These are phyloP conservation scores for Fusarium pseudonygamai DNA, from an alignment of 2,329 filamentous ascomycete genomes.

Conservation along the genomic window DNA sequence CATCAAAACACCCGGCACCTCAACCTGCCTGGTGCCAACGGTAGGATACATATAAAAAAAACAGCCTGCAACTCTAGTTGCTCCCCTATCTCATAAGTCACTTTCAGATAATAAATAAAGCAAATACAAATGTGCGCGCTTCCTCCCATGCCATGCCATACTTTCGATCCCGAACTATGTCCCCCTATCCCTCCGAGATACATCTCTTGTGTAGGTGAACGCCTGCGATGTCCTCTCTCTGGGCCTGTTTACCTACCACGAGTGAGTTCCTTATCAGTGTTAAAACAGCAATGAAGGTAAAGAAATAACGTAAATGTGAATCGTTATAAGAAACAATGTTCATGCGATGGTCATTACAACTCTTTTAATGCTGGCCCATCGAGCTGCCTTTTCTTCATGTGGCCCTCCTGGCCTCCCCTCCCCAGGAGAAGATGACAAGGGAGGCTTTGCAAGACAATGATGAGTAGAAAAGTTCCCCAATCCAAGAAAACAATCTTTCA, in stretches of 20 bases:
- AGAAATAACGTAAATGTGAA: conserved; percentile 44
- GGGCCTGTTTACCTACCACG: conserved; percentile 29
- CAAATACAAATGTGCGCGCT: conserved; percentile 33
- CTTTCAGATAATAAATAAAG: conserved; percentile 20
- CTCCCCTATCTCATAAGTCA: conserved; percentile 40
- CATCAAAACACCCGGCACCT: conserved; percentile 35
- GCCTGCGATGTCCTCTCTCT: conserved; percentile 26
- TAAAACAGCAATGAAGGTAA: conserved; percentile 37
- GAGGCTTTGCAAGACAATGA: conserved; percentile 20
- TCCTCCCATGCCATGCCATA: conserved; percentile 40
- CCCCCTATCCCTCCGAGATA: conserved; percentile 29
- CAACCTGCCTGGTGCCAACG: conserved; percentile 31
- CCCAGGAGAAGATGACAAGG: conserved; percentile 26
- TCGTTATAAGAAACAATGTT: conserved; percentile 49
- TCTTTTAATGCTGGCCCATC: conserved; percentile 47
- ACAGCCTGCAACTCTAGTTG: conserved; percentile 29
- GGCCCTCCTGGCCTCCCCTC: conserved; percentile 21
- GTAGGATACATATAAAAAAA: conserved; percentile 36
- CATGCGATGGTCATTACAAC: conserved; percentile 55
- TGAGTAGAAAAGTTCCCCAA: conserved; percentile 26
- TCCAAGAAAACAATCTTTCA: conserved; percentile 30
- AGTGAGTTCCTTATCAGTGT: conserved; percentile 36
- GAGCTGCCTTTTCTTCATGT: conserved; percentile 23
- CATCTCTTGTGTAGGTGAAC: conserved; percentile 28
- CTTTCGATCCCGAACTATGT: conserved; percentile 29